phyloP scores from a whole-genome alignment of 352 stramenopile genomes.

The Globisporangium solare region DNA sequence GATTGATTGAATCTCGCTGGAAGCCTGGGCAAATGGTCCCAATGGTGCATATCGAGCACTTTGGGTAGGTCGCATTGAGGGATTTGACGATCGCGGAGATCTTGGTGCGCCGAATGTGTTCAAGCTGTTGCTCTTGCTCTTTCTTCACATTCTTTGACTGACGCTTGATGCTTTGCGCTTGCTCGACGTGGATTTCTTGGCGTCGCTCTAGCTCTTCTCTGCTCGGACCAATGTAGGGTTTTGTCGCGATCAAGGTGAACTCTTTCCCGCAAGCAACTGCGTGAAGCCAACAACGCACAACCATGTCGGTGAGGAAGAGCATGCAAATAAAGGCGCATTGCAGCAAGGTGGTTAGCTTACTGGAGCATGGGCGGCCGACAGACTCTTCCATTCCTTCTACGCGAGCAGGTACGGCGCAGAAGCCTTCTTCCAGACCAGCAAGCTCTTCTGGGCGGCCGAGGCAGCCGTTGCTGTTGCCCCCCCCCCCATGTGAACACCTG shows the following conservation, averaged over 20 bases:
- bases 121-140: conserved; percentile 31
- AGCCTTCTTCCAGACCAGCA: conserved; percentile 64
- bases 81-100: conserved; percentile 33
- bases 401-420: conserved; percentile 71
- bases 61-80: conserved; percentile 56
- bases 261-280: conserved; percentile 88
- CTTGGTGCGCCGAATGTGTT: conserved; percentile 44
- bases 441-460: conserved; percentile 77
- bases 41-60: conserved; percentile 62
- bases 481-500: conserved; percentile 92
- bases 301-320: neutral
- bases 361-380: conserved; percentile 64
- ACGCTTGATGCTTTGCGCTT: conserved; percentile 40
- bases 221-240: conserved; percentile 89
- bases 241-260: conserved; percentile 90
- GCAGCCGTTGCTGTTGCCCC: conserved; percentile 89
- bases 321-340: too few relatives aligned
- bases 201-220: conserved; percentile 57
- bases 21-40: conserved; percentile 70
- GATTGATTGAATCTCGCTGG: conserved; percentile 62
- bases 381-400: conserved; percentile 71
- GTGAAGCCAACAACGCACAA: neutral
- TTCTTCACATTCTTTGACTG: conserved; percentile 43
- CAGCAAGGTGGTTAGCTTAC: conserved; percentile 30
- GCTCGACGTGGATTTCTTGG: conserved; percentile 33